Evolutionary conservation across 805 yeast genomes (phyloP), one percentile per base, ranked within the genome.

Genomic region (Wickerhamiella occidentalis): DNA sequence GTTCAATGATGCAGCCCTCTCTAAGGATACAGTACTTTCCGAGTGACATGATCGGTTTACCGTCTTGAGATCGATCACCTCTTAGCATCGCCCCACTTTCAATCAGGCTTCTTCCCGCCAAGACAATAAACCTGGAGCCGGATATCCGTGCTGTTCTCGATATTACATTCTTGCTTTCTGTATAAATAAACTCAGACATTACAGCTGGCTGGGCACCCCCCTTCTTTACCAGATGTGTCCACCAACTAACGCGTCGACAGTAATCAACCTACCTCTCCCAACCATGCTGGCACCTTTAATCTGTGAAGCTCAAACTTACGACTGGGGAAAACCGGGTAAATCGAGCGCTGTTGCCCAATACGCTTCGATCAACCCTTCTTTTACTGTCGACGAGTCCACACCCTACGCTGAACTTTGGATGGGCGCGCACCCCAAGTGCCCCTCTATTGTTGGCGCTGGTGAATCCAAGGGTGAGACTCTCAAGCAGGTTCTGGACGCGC

Each of bases 321-420:
- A 78, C 64, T 83, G 92, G 92, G 88, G 87, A 41, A 90, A 88
- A 62, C 65, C 85, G 50, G 97, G 98, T 41, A 72, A 79, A 6
- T 57, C 77, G 6, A 85, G 95, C 17, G 82, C 94, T 6, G 98
- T 88, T 47, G 98, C 98, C 3, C 80, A 75, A 63, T 90, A 79
- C 63, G 94, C 95, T 40, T 72, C 72, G 46, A 78, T 94, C 40
- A 80, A 83, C 65, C 75, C 85, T 2, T 40, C 57, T 11, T 70
- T 85, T 48, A 61, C 61, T 17, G 75, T 87, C 49, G 85, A 83
- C 56, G 88, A 82, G 59, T 48, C 72, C 35, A 77, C 79, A 61
- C 97, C 98, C 9, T 92, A 92, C 62, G 98, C 98, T 15, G 98
- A 92, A 66, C 72, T 92, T 57, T 92, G 98, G 98, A 92, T 92